Percentiles rank a stretch among this genome's conserved stretches.
Conservation (phyloP, 768 basidiomycete genomes). For the Termitomyces sp. region DNA sequence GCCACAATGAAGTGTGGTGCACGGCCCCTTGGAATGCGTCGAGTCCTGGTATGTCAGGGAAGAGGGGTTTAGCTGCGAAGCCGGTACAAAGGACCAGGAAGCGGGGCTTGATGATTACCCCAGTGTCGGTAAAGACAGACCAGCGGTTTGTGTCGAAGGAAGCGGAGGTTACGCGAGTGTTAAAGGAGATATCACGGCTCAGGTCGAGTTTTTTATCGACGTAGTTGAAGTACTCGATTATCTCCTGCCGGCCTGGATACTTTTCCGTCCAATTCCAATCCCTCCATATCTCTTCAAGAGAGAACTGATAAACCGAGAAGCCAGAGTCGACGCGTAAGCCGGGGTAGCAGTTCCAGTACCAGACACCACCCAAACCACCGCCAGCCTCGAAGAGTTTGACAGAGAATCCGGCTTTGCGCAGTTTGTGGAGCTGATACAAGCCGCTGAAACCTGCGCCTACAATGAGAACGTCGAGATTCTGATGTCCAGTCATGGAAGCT, state of each 20-base stretch:
- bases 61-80: slow-evolving; percentile 23
- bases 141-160: slow-evolving; percentile 20
- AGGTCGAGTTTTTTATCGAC: slow-evolving; percentile 24
- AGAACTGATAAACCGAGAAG: slow-evolving; percentile 24
- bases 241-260: slow-evolving; percentile 17
- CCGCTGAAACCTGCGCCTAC: slow-evolving; percentile 28
- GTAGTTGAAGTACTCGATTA: slow-evolving; percentile 23
- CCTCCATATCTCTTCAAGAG: slow-evolving; percentile 25
- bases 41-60: slow-evolving; percentile 21
- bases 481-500: background rate
- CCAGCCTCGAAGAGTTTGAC: slow-evolving; percentile 23
- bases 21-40: slow-evolving; percentile 22
- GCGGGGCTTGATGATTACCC: slow-evolving; percentile 16
- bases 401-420: slow-evolving; percentile 19
- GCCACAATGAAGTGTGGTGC: slow-evolving; percentile 26
- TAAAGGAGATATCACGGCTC: slow-evolving; percentile 22
- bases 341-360: slow-evolving; percentile 28
- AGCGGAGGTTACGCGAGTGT: slow-evolving; percentile 23
- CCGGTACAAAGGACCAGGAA: slow-evolving; percentile 26
- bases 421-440: slow-evolving; percentile 17
- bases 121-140: slow-evolving; percentile 20
- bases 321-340: slow-evolving; percentile 28
- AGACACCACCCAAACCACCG: slow-evolving; percentile 23
- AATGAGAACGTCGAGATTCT: slow-evolving; percentile 21
- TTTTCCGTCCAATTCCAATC: slow-evolving; percentile 23